Conservation (phyloP, 768 basidiomycete genomes). For the Cyathus striatus region DNA sequence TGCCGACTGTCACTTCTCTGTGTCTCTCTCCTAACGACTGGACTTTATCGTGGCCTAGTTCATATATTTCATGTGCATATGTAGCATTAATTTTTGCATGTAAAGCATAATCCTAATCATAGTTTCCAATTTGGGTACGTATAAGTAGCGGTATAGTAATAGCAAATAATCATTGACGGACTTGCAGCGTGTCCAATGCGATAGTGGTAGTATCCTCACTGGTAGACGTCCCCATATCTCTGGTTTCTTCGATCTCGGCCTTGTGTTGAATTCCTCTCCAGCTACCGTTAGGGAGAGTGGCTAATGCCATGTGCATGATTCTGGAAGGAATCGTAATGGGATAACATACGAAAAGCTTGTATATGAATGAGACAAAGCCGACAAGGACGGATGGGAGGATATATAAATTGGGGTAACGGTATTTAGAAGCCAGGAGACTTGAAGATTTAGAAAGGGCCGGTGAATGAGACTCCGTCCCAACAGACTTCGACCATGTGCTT, state of each 20-base stretch:
- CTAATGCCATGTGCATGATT: conserved; percentile 22
- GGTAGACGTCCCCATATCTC: too few species aligned
- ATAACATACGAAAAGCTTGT: conserved; percentile 40
- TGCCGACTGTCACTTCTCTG: conserved; percentile 20
- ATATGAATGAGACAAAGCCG: conserved; percentile 42
- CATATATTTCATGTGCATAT: conserved; percentile 22
- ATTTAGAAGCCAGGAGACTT: not conserved
- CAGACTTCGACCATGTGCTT: conserved; percentile 20
- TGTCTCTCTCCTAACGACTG: conserved; percentile 1
- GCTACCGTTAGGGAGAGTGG: conserved; percentile 13
- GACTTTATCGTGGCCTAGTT: too few species aligned
- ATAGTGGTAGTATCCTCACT: too few species aligned
- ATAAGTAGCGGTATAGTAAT: conserved; percentile 27
- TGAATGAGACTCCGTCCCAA: conserved; percentile 23
- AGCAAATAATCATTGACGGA: conserved; percentile 41
- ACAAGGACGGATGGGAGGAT: conserved; percentile 34
- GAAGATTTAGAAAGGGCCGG: conserved; percentile 11
- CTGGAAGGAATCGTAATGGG: conserved; percentile 47
- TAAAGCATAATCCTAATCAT: conserved; percentile 23
- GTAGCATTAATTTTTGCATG: conserved; percentile 18
- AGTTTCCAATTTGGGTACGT: conserved; percentile 34
- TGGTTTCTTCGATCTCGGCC: too few species aligned
- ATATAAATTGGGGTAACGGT: too few species aligned
- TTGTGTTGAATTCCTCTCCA: conserved; percentile 9
- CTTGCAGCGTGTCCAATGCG: conserved; percentile 37